These are phyloP conservation scores for Xylaria cubensis DNA, from an alignment of 495 filamentous ascomycete genomes.

Conservation along the genomic window DNA sequence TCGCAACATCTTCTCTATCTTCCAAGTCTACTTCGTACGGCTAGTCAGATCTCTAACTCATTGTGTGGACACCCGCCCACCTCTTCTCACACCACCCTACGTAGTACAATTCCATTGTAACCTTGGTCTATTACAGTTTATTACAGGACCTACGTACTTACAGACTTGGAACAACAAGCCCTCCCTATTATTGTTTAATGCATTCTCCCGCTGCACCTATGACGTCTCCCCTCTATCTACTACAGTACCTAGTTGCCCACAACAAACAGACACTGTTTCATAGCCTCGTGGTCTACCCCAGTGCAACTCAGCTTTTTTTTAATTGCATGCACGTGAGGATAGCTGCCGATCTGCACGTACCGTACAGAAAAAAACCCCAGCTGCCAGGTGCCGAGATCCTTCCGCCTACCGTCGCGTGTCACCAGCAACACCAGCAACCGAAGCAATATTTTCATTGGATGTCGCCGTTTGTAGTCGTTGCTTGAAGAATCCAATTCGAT, in stretches of 20 bases:
- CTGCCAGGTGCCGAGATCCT: constrained; percentile 32
- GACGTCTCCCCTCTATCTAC: background rate
- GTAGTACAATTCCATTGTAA: background rate
- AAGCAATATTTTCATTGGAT: constrained; percentile 35
- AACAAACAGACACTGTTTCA: constrained; percentile 25
- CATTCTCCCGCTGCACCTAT: constrained; percentile 26
- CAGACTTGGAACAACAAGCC: background rate
- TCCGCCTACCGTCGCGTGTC: constrained; percentile 42
- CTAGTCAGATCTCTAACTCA: background rate
- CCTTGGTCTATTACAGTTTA: background rate
- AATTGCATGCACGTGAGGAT: constrained; percentile 23
- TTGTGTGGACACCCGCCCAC: background rate
- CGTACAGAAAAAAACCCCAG: constrained; percentile 10
- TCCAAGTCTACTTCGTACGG: background rate
- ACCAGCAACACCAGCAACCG: constrained; percentile 31
- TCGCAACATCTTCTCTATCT: background rate
- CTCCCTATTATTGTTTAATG: constrained; percentile 6
- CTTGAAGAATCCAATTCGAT: constrained; percentile 39
- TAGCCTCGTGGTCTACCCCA: constrained; percentile 27
- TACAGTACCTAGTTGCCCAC: background rate
- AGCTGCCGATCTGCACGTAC: constrained; percentile 29
- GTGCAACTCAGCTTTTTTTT: constrained; percentile 11
- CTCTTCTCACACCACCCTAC: background rate
- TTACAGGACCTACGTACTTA: background rate
- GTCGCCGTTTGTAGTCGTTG: constrained; percentile 39